Conservation (phyloP, 73 alveolate species). For the Blepharisma stoltei region DNA sequence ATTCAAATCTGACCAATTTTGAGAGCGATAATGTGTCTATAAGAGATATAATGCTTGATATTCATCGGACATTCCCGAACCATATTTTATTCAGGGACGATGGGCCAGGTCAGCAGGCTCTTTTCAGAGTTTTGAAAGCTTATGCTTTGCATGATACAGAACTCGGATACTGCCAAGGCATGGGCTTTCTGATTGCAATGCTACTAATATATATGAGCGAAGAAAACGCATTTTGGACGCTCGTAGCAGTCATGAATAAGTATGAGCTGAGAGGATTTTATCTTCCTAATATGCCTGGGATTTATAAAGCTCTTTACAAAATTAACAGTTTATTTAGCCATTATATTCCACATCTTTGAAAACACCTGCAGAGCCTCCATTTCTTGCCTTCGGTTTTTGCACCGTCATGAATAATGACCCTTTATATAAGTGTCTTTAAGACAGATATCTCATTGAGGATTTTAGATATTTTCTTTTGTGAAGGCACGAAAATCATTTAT, state of each 20-base stretch:
- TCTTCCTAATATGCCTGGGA: constrained; percentile 4
- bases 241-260: neutral
- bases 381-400: constrained; percentile 57
- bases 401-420: constrained; percentile 79
- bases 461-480: constrained; percentile 73
- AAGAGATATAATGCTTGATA: constrained; percentile 32
- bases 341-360: neutral
- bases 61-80: constrained; percentile 33
- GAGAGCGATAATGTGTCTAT: neutral
- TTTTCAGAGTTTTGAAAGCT: constrained; percentile 64
- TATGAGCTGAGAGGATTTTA: neutral
- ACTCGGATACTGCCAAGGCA: constrained; percentile 80
- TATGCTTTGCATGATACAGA: constrained; percentile 59
- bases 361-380: neutral
- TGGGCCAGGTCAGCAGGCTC: constrained; percentile 20
- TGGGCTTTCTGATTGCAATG: constrained; percentile 55
- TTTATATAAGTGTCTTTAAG: constrained; percentile 56
- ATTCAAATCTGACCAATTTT: neutral
- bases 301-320: neutral
- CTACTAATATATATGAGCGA: constrained; percentile 48
- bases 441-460: constrained; percentile 61
- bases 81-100: neutral
- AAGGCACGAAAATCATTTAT: constrained; percentile 68
- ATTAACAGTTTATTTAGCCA: neutral
- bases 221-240: constrained; percentile 45